phyloP scores from a whole-genome alignment of 306 rosid species.

The Vigna radiata region DNA sequence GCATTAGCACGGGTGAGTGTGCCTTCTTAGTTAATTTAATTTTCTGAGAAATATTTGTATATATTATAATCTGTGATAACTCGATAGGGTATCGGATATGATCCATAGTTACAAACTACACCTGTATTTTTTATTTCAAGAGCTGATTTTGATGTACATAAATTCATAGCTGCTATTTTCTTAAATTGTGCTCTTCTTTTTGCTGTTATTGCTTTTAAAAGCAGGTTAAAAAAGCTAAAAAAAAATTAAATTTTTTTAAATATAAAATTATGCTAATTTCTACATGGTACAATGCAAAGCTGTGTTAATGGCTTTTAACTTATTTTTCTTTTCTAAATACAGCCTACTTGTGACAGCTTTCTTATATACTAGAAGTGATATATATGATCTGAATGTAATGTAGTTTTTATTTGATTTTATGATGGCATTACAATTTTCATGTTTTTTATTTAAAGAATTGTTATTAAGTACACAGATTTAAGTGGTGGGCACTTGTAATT shows the following conservation, averaged over 20 bases:
- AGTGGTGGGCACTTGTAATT: not conserved
- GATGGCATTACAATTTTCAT: not conserved
- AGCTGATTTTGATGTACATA: not conserved
- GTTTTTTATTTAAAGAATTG: not conserved
- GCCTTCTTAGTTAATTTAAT: constrained; percentile 35
- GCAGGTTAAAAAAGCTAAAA: not conserved
- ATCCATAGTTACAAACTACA: not conserved
- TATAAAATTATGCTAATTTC: not conserved
- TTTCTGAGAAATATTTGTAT: constrained; percentile 34
- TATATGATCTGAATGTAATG: not conserved
- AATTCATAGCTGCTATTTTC: not conserved
- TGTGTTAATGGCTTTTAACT: not conserved
- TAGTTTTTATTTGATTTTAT: not conserved
- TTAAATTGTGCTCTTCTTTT: not conserved
- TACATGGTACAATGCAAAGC: not conserved
- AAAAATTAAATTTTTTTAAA: no score
- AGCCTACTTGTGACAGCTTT: not conserved
- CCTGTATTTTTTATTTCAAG: constrained; percentile 29
- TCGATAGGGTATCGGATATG: no score
- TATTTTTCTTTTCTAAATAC: not conserved
- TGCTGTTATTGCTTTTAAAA: not conserved
- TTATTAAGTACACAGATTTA: not conserved
- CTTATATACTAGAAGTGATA: not conserved
- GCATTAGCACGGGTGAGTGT: constrained; percentile 89
- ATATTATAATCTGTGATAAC: not conserved